Evolutionary conservation across 2,329 filamentous ascomycete genomes (phyloP).

Genomic region (Exophiala mesophila): DNA sequence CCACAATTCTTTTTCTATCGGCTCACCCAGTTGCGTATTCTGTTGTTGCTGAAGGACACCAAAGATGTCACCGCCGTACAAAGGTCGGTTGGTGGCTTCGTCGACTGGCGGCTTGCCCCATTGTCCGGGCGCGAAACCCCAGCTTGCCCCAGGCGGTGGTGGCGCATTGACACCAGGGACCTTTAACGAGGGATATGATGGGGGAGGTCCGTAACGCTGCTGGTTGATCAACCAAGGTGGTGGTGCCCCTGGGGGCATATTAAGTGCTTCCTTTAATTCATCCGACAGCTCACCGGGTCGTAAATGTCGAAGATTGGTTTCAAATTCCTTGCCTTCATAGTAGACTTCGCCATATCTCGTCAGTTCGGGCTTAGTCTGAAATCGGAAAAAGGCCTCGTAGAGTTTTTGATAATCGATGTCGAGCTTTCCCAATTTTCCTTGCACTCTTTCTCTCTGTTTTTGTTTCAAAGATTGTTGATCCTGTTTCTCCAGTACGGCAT

Average conservation of each 20-base stretch:
- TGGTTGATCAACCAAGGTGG: constrained; percentile 97
- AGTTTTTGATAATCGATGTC: constrained; percentile 98
- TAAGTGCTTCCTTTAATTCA: constrained; percentile 82
- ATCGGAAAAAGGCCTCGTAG: constrained; percentile 97
- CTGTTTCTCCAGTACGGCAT: constrained; percentile 92
- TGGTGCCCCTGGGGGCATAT: constrained; percentile 86
- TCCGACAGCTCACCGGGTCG: constrained; percentile 87
- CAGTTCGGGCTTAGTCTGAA: constrained; percentile 91
- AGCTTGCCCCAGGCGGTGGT: constrained; percentile 78
- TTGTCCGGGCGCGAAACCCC: constrained; percentile 93
- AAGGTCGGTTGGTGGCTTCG: constrained; percentile 74
- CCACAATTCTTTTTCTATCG: constrained; percentile 84
- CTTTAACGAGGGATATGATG: constrained; percentile 91
- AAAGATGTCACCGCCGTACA: constrained; percentile 94
- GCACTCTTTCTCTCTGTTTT: constrained; percentile 89
- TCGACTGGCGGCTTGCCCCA: constrained; percentile 96
- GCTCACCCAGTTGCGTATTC: constrained; percentile 63
- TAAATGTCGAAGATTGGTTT: constrained; percentile 87
- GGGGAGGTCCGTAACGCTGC: constrained; percentile 87
- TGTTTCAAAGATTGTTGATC: constrained; percentile 88
- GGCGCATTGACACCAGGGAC: constrained; percentile 93
- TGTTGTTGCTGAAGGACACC: constrained; percentile 65
- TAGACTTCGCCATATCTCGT: constrained; percentile 98
- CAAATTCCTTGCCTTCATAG: constrained; percentile 97
- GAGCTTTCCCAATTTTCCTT: constrained; percentile 92